Conservation (phyloP, 73 alveolate genomes). For the Paraurostyla sp. region DNA sequence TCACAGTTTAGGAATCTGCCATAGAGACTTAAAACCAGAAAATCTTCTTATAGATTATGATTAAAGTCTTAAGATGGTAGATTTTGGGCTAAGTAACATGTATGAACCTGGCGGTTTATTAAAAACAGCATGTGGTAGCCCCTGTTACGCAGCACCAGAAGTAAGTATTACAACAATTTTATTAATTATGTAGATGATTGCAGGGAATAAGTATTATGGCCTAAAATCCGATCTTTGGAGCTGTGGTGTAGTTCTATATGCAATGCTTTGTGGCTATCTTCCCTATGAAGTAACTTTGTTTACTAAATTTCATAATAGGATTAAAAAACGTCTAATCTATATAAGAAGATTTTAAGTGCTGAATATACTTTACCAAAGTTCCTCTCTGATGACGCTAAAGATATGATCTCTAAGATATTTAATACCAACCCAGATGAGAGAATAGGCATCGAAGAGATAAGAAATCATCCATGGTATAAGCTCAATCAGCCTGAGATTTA, state of each 20-base stretch:
- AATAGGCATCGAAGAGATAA: conserved; percentile 80
- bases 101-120: conserved; percentile 56
- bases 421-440: conserved; percentile 87
- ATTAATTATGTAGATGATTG: conserved; percentile 63
- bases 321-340: conserved; percentile 78
- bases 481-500: conserved; percentile 2
- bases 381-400: conserved; percentile 72
- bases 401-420: conserved; percentile 77
- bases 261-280: conserved; percentile 82
- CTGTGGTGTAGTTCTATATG: conserved; percentile 78
- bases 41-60: conserved; percentile 68
- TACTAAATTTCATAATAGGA: conserved; percentile 48
- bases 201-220: conserved; percentile 82
- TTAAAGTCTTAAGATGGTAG: conserved; percentile 57
- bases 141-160: conserved; percentile 72
- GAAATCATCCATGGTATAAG: conserved; percentile 87
- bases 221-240: conserved; percentile 77
- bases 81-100: conserved; percentile 66
- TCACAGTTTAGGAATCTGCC: conserved; percentile 65
- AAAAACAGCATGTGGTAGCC: conserved; percentile 67
- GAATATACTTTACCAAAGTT: conserved; percentile 82
- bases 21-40: conserved; percentile 78
- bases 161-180: background rate
- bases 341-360: conserved; percentile 82
- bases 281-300: conserved; percentile 63